phyloP scores from a whole-genome alignment of 2,329 filamentous ascomycete genomes.

The Fusarium kyushuense region DNA sequence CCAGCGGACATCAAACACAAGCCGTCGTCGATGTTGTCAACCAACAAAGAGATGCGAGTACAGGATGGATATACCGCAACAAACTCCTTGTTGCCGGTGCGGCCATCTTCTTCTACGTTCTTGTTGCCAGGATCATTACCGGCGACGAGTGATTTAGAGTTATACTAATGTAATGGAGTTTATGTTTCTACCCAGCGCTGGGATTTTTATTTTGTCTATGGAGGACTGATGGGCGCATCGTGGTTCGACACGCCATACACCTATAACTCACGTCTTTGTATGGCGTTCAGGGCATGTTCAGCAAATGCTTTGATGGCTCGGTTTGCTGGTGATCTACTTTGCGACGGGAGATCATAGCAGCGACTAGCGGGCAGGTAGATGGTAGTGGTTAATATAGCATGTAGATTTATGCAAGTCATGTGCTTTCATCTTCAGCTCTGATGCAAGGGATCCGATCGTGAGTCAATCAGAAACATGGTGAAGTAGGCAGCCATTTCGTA shows the following conservation, averaged over 20 bases:
- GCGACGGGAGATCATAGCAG: constrained; percentile 15
- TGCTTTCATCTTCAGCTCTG: background rate
- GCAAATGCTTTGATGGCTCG: constrained; percentile 14
- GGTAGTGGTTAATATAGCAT: constrained; percentile 27
- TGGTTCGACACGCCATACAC: constrained; percentile 39
- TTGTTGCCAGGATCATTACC: constrained; percentile 80
- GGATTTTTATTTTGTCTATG: constrained; percentile 24
- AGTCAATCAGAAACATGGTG: constrained; percentile 1
- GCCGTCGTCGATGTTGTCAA: constrained; percentile 81
- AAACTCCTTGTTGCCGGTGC: constrained; percentile 79
- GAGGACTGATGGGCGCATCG: constrained; percentile 33
- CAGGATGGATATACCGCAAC: constrained; percentile 84
- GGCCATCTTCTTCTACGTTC: constrained; percentile 82
- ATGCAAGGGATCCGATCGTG: background rate
- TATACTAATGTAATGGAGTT: constrained; percentile 9
- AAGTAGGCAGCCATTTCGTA: background rate
- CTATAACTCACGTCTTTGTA: constrained; percentile 41
- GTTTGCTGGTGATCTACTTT: constrained; percentile 8
- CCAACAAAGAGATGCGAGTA: constrained; percentile 82
- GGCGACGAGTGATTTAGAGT: constrained; percentile 49
- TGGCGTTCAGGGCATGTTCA: constrained; percentile 43
- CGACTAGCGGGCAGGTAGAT: constrained; percentile 8
- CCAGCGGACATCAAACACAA: constrained; percentile 73
- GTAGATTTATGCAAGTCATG: constrained; percentile 18
- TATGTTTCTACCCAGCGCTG: constrained; percentile 15